A percentile compares a stretch with the other conserved stretches of the same genome.
phyloP scores from a whole-genome alignment of 495 filamentous ascomycete species.

The Ascobolus immersus region DNA sequence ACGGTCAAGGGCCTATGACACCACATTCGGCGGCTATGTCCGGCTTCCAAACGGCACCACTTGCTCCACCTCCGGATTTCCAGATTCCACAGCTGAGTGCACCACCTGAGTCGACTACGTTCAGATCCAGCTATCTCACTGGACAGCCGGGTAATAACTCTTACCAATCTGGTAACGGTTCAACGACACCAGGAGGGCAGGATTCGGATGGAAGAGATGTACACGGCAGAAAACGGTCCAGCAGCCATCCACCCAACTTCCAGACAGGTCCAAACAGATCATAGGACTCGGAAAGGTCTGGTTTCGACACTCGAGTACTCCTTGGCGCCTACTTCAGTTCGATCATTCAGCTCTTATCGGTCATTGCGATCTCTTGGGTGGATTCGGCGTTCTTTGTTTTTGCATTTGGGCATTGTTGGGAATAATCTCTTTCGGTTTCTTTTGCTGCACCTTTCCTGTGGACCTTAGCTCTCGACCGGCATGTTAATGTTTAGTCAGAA shows the following conservation, averaged over 20 bases:
- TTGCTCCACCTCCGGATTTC: slow-evolving; percentile 15
- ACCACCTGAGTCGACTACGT: slow-evolving; percentile 13
- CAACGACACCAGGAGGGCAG: slow-evolving; percentile 9
- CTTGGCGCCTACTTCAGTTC: too few species aligned
- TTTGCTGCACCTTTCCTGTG: too few species aligned
- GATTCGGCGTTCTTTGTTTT: too few species aligned
- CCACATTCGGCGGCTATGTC: slow-evolving; percentile 15
- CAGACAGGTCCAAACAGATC: too few species aligned
- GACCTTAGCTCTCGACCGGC: too few species aligned
- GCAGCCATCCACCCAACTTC: slow-evolving; percentile 16
- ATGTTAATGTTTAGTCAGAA: too few species aligned
- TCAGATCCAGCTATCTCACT: slow-evolving; percentile 15
- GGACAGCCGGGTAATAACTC: slow-evolving; percentile 8
- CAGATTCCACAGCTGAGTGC: slow-evolving; percentile 16
- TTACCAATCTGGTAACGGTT: slow-evolving; percentile 8
- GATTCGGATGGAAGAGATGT: slow-evolving; percentile 11
- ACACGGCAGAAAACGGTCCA: slow-evolving; percentile 16
- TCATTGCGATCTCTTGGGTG: too few species aligned
- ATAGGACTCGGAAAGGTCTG: too few species aligned
- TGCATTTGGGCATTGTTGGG: too few species aligned
- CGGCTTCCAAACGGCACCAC: slow-evolving; percentile 14
- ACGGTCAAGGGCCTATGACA: slow-evolving; percentile 15
- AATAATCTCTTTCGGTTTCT: too few species aligned
- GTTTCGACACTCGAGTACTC: too few species aligned
- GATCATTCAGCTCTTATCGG: too few species aligned